Evolutionary conservation across 768 basidiomycete species (phyloP), one percentile per base, ranked within the genome.

Genomic region (Suillus variegatus): DNA sequence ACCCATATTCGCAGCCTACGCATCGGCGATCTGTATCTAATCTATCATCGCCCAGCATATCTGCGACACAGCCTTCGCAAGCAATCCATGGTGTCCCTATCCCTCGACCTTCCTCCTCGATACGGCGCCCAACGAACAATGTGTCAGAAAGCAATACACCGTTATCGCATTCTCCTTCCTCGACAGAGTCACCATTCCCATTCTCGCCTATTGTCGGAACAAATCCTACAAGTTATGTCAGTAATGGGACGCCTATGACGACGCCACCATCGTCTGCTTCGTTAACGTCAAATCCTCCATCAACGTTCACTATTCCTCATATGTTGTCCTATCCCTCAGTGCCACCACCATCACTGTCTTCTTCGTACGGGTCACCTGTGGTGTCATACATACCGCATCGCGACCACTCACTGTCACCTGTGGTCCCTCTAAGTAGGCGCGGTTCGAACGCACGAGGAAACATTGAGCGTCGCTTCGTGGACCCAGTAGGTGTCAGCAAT

Each of bases 341-440:
- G 0, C 93, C 93, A 2, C 93, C 93, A 13, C 93, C 93, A 4
- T 91, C 90, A 2, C 76, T 93, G 35, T 91, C 90, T 6, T 91
- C 89, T 8, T 91, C 90, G 12, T 89, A 92, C 68, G 92, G 92
- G 16, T 90, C 89, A 6, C 88, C 90, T 9, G 82, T 81, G 32
- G 82, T 85, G 20, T 79, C 84, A 14, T 82, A 80, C 67, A 63
- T 72, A 63, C 78, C 82, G 18, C 78, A 77, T 62, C 78, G 83
- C n/a, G 86, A 86, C n/a, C 77, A 73, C 22, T 82, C 83, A 12
- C 66, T 77, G 54, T 85, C 84, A 12, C 85, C 86, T 7, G 78
- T 77, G n/a, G 86, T 85, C 67, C 77, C 86, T 36, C 72, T 80
- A 55, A 88, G 88, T 69, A 81, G 86, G 60, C 79, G 86, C 9